Evolutionary conservation across 768 basidiomycete genomes (phyloP), one percentile per base, ranked within the genome.

Genomic region (Boletus barrowsii): DNA sequence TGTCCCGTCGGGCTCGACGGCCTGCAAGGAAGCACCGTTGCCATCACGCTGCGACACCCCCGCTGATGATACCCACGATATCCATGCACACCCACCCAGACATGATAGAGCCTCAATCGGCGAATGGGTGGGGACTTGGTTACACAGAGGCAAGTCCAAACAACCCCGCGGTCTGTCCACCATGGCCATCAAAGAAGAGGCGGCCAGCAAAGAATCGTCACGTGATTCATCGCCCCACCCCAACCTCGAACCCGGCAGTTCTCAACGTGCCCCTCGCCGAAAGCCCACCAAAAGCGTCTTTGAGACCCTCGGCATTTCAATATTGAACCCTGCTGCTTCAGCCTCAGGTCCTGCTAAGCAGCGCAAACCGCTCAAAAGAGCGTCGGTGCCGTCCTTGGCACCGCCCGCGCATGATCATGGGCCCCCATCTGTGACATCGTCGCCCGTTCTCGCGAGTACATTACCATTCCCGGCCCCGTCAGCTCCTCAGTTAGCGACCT

Each of bases 101-200:
- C 63, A 62, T 3, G 77, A 79, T 20, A 69, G 61, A 50, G 62
- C 72, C 10, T 68, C 67, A 3, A 61, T 88, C 44, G 83, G 85
- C 18, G 84, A 87, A 45, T 91, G 89, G 89, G 82, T 90, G 78
- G 87, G 88, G 0, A 83, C 80, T 0, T 88, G 82, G 84, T 85
- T 87, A 78, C 75, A 72, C 17, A 84, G 84, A 65, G 76, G 80
- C 33, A 80, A 71, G 58, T 43, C 65, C 35, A 74, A 67, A 53
- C 56, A 58, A 17, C 55, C 61, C n/a, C 63, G 68, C 22, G 52
- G 61, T 45, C 17, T 67, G n/a, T 47, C 63, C 22, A 44, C 54
- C 9, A 15, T 53, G 8, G 14, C 56, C 39, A 64, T 60, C 57
- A 72, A 59, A 39, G 63, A 70, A 35, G 65, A 69, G 40, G 30